Percentiles rank a stretch among this genome's conserved stretches.
phyloP scores from a whole-genome alignment of 2,329 filamentous ascomycete species.

The Zopfia rhizophila region DNA sequence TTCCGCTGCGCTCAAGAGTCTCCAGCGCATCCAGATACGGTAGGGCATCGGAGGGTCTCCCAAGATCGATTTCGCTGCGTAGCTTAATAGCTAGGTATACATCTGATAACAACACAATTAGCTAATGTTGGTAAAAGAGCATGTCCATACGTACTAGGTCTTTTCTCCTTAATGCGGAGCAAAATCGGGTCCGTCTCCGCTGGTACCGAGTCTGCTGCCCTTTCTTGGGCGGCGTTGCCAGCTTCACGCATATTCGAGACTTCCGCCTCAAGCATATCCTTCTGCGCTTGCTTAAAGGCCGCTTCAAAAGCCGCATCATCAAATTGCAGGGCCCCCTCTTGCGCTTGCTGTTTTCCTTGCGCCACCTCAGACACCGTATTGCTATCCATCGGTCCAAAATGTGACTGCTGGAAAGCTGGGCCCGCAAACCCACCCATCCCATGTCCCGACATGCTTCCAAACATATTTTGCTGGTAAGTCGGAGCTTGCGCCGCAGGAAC shows the following conservation, averaged over 20 bases:
- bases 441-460: slow-evolving; percentile 39
- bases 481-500: slow-evolving; percentile 43
- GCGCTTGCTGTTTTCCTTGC: slow-evolving; percentile 46
- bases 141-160: slow-evolving; percentile 43
- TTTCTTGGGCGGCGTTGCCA: slow-evolving; percentile 25
- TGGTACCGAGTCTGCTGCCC: slow-evolving; percentile 29
- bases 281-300: slow-evolving; percentile 62
- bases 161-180: slow-evolving; percentile 44
- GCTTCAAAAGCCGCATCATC: slow-evolving; percentile 66
- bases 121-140: slow-evolving; percentile 26
- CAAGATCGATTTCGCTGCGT: slow-evolving; percentile 44
- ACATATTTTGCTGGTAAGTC: slow-evolving; percentile 36
- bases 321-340: slow-evolving; percentile 55
- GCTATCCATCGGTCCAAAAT: slow-evolving; percentile 29
- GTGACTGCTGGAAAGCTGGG: slow-evolving; percentile 37
- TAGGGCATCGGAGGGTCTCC: slow-evolving; percentile 35
- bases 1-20: slow-evolving; percentile 34
- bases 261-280: slow-evolving; percentile 48
- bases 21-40: slow-evolving; percentile 39
- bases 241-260: slow-evolving; percentile 24
- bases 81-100: slow-evolving; percentile 47
- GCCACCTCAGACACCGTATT: slow-evolving; percentile 34
- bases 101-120: slow-evolving; percentile 20
- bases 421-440: slow-evolving; percentile 40
- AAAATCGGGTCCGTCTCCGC: slow-evolving; percentile 44